Evolutionary conservation across 768 basidiomycete genomes (phyloP).

Genomic region (Pleurotus salmoneostramineus): DNA sequence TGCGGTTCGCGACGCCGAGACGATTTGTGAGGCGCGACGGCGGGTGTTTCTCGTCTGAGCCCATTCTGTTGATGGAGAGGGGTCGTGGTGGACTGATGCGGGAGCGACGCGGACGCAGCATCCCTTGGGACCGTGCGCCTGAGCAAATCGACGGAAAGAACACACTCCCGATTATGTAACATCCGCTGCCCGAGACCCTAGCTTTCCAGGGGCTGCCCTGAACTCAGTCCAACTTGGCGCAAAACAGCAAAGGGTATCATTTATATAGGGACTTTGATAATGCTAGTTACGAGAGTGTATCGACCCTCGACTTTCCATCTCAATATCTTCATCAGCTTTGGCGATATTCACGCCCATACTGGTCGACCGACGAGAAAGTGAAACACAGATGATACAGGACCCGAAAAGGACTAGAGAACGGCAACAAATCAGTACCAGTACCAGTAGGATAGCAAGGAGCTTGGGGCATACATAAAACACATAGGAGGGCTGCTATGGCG

Average conservation of each 20-base stretch:
- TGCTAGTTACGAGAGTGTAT: too few relatives aligned
- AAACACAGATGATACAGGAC: background rate
- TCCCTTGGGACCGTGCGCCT: background rate
- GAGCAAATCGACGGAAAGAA: background rate
- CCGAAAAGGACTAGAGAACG: background rate
- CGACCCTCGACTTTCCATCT: background rate
- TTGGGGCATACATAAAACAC: background rate
- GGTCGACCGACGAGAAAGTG: background rate
- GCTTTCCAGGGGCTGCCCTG: too few relatives aligned
- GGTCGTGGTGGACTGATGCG: slow-evolving; percentile 4
- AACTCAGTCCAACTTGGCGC: too few relatives aligned
- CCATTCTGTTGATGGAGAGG: slow-evolving; percentile 28
- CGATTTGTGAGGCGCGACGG: slow-evolving; percentile 52
- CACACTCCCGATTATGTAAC: background rate
- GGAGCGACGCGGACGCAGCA: slow-evolving; percentile 2
- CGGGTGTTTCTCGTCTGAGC: slow-evolving; percentile 40
- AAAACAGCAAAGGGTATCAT: too few relatives aligned
- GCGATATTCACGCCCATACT: background rate
- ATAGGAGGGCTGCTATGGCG: background rate
- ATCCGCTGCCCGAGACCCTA: background rate
- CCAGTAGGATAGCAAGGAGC: background rate
- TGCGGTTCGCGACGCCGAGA: slow-evolving; percentile 62
- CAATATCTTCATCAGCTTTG: background rate
- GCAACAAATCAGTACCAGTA: background rate
- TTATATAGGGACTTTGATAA: too few relatives aligned